A percentile compares a stretch with the other conserved stretches of the same genome.
phyloP scores from a whole-genome alignment of 306 rosid species.

The Sesbania bispinosa region DNA sequence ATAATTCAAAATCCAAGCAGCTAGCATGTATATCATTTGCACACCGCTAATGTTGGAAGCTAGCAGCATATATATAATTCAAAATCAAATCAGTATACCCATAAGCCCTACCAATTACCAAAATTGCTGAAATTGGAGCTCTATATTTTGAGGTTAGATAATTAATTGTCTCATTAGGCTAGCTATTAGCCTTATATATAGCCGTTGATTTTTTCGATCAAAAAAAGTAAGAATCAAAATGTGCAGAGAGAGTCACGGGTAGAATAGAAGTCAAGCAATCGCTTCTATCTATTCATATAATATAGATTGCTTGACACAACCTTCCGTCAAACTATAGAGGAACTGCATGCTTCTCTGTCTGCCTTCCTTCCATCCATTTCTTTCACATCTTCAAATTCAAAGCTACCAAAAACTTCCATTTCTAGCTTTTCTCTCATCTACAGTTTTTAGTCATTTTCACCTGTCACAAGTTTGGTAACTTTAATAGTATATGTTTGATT shows the following conservation, averaged over 20 bases:
- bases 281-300: not conserved
- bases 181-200: not conserved
- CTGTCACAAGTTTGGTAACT: slow-evolving; percentile 2
- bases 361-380: not conserved
- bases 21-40: no score
- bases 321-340: slow-evolving; percentile 12
- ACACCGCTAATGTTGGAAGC: not conserved
- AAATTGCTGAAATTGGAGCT: slow-evolving; percentile 1
- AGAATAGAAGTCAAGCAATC: not conserved
- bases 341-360: not conserved
- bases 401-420: slow-evolving; percentile 11
- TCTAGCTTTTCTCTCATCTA: not conserved
- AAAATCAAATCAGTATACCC: not conserved
- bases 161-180: slow-evolving; percentile 3
- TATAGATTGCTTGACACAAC: not conserved
- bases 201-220: not conserved
- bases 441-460: not conserved
- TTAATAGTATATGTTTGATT: no score
- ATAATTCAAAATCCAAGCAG: no score
- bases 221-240: not conserved
- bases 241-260: slow-evolving; percentile 15
- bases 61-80: no score
- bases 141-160: not conserved
- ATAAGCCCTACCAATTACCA: no score
- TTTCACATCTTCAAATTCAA: not conserved